Conservation (phyloP, 768 basidiomycete species). For the Tylopilus felleus region DNA sequence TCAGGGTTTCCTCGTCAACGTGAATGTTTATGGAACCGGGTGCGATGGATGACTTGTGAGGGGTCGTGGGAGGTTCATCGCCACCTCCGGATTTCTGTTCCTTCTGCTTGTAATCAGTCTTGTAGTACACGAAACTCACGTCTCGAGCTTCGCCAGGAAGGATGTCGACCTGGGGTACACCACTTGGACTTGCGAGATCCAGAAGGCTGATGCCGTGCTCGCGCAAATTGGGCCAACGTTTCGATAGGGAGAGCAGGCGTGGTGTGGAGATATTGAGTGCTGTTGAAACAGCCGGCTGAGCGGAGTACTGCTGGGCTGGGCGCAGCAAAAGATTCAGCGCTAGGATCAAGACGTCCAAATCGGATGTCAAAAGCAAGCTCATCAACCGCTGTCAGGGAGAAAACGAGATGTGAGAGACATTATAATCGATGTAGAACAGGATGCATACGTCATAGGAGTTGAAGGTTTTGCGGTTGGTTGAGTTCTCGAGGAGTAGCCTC, state of each 20-base stretch:
- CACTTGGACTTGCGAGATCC: conserved; percentile 62
- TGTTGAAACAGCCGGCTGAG: conserved; percentile 79
- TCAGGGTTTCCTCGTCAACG: conserved; percentile 58
- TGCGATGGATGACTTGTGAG: conserved; percentile 44
- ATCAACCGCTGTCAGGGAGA: conserved; percentile 68
- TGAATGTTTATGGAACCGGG: conserved; percentile 58
- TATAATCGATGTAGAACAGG: not conserved
- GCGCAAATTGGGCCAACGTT: conserved; percentile 78
- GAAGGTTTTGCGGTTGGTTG: conserved; percentile 95
- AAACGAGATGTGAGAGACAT: conserved; percentile 5
- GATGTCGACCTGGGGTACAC: conserved; percentile 49
- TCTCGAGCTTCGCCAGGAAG: conserved; percentile 74
- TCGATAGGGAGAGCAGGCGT: conserved; percentile 78
- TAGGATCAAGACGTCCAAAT: conserved; percentile 83
- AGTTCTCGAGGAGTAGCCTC: conserved; percentile 90
- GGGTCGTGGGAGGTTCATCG: conserved; percentile 43
- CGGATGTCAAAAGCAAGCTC: conserved; percentile 81
- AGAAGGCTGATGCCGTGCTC: conserved; percentile 76
- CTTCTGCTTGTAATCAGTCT: conserved; percentile 50
- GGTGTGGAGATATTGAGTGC: conserved; percentile 78
- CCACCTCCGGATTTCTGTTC: conserved; percentile 45
- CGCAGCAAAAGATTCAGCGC: conserved; percentile 85
- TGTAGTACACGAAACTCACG: conserved; percentile 80
- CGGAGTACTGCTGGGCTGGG: conserved; percentile 92
- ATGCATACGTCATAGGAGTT: conserved; percentile 90